These are phyloP conservation scores for Dioszegia hungarica DNA, from an alignment of 768 basidiomycete species.

Conservation along the genomic window DNA sequence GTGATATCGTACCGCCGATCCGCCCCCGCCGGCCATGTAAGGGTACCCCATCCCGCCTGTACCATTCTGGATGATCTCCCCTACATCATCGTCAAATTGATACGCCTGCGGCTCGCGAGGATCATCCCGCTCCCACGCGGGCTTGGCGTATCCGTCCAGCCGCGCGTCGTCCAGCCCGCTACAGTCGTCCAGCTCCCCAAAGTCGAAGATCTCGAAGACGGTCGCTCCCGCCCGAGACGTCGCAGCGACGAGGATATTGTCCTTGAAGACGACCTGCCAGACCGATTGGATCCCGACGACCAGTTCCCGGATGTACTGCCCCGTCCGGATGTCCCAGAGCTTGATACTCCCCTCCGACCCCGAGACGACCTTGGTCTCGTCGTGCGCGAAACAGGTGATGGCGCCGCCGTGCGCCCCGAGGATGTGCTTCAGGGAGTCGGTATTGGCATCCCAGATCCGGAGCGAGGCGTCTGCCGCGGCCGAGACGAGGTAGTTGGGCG, in stretches of 20 bases:
- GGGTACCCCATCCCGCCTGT: neutral
- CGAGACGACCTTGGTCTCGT: constrained; percentile 93
- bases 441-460: constrained; percentile 87
- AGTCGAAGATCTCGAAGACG: constrained; percentile 50
- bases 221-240: constrained; percentile 46
- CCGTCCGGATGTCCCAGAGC: constrained; percentile 94
- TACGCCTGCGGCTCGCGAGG: constrained; percentile 22
- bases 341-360: constrained; percentile 94
- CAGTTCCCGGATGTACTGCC: constrained; percentile 77
- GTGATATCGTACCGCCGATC: neutral
- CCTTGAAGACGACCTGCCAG: constrained; percentile 96
- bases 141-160: constrained; percentile 22
- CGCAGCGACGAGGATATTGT: constrained; percentile 89
- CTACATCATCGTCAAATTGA: constrained; percentile 17
- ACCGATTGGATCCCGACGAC: constrained; percentile 88
- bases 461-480: constrained; percentile 95
- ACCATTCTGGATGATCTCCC: neutral
- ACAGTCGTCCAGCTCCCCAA: constrained; percentile 13
- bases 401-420: constrained; percentile 89
- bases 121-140: constrained; percentile 26
- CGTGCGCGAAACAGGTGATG: constrained; percentile 99
- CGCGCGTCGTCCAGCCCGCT: constrained; percentile 29
- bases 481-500: constrained; percentile 83
- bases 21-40: neutral
- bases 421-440: constrained; percentile 71